Percentiles rank a stretch among this genome's conserved stretches.
phyloP scores from a whole-genome alignment of 2,329 filamentous ascomycete species.

The Verticillium isaacii region DNA sequence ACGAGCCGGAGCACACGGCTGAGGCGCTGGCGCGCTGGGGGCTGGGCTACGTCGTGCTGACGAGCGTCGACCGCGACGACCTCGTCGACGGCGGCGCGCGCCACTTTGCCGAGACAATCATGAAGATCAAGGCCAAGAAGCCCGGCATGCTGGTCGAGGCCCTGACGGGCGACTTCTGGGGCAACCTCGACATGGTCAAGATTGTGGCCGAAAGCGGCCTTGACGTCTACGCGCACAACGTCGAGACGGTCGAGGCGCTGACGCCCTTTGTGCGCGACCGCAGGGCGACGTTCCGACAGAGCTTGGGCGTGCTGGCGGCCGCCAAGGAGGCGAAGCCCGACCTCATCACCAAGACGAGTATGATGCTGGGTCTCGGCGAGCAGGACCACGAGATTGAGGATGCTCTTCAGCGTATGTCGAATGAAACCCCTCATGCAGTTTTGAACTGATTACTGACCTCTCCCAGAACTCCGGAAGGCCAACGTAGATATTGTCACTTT shows the following conservation, averaged over 20 bases:
- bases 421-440: neutral
- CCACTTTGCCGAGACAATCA: slow-evolving; percentile 92
- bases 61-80: slow-evolving; percentile 90
- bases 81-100: slow-evolving; percentile 79
- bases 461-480: slow-evolving; percentile 56
- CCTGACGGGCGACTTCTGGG: slow-evolving; percentile 80
- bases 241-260: slow-evolving; percentile 89
- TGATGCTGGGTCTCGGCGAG: slow-evolving; percentile 95
- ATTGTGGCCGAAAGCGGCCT: slow-evolving; percentile 82
- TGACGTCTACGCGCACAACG: slow-evolving; percentile 95
- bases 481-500: slow-evolving; percentile 95
- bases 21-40: slow-evolving; percentile 93
- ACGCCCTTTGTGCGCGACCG: slow-evolving; percentile 89
- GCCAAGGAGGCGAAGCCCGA: slow-evolving; percentile 71
- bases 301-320: slow-evolving; percentile 70
- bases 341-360: slow-evolving; percentile 96
- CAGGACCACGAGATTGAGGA: slow-evolving; percentile 81
- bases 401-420: slow-evolving; percentile 58
- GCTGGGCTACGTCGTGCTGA: slow-evolving; percentile 91
- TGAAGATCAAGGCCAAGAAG: slow-evolving; percentile 84
- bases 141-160: slow-evolving; percentile 76
- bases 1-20: slow-evolving; percentile 95
- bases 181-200: slow-evolving; percentile 81
- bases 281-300: slow-evolving; percentile 84
- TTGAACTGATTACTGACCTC: neutral